Evolutionary conservation across 108 stramenopile species (phyloP).

Genomic region (Cyclotella kingstonii): DNA sequence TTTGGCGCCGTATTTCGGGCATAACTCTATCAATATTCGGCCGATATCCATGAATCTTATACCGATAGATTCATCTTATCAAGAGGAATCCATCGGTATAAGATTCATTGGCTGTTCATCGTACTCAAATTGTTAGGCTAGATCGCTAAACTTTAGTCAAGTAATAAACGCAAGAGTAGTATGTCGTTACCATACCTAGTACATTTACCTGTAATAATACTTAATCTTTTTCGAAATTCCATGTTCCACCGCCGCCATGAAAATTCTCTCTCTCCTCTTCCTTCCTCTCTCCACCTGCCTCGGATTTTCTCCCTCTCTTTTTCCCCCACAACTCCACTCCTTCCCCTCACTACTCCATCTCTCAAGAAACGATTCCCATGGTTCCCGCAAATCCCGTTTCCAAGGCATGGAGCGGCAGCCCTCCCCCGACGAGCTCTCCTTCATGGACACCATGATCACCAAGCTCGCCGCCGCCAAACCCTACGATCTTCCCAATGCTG

Average conservation of each 20-base stretch:
- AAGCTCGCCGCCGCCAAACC: slow-evolving; percentile 79
- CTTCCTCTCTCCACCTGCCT: slow-evolving; percentile 27
- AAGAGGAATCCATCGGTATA: too few relatives aligned
- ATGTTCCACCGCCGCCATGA: slow-evolving; percentile 2
- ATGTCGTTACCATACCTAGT: too few relatives aligned
- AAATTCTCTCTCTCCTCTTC: slow-evolving; percentile 19
- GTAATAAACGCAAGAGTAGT: too few relatives aligned
- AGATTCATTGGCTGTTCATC: too few relatives aligned
- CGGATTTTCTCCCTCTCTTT: slow-evolving; percentile 19
- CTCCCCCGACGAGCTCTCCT: slow-evolving; percentile 52
- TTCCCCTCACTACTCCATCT: slow-evolving; percentile 6
- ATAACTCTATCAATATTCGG: too few relatives aligned
- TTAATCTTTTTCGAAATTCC: background rate
- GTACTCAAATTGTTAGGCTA: too few relatives aligned
- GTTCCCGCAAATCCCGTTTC: slow-evolving; percentile 48
- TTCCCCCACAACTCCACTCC: slow-evolving; percentile 5
- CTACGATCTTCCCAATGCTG: slow-evolving; percentile 84
- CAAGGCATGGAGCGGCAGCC: slow-evolving; percentile 80
- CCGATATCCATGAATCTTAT: too few relatives aligned
- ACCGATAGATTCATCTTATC: too few relatives aligned
- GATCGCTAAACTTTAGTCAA: too few relatives aligned
- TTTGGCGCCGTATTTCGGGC: too few relatives aligned
- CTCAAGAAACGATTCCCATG: slow-evolving; percentile 19
- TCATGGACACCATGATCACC: slow-evolving; percentile 90
- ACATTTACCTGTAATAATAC: too few relatives aligned